Base-by-base conservation (phyloP, 2,329 filamentous ascomycete genomes). In the Aureobasidium mangrovei region DNA sequence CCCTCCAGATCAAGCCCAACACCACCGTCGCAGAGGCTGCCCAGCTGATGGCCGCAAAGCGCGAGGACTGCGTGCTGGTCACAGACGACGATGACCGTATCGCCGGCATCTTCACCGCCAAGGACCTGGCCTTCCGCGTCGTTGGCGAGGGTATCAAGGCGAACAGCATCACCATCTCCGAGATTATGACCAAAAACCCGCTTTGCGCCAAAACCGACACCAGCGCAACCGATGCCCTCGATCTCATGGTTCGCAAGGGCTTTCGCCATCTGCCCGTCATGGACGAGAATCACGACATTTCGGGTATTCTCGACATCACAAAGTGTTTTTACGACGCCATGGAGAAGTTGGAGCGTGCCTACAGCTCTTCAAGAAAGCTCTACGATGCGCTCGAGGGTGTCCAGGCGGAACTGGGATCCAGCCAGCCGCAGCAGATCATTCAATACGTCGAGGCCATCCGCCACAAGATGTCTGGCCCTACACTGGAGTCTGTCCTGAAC, bases 241-340 rank as follows among this genome's bases (percentile, higher is more conserved):
- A 98, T 71, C 79, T 97, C 56, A 98, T 98, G 93, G 93, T 98
- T 55, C 82, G 91, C 63, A 97, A 97, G 74, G 93, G 93, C 18
- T 98, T 98, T 77, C 84, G 93, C 63, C 93, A 98, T 75, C 72
- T 98, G 67, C 93, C 93, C 3, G 93, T 98, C 61, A 98, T 98
- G 93, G 93, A 98, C 72, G 93, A 98, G 76, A 97, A 98, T 71
- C 93, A 98, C 72, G 91, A 98, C 67, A 98, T 98, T 59, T 95
- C 91, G 6, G 93, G 93, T 76, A 91, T 98, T 61, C 77, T 98
- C 53, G 93, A 98, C 71, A 98, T 98, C 64, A 98, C 93, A 55
- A 98, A 97, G 74, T 98, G 93, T 74, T 98, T 98, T 72, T 98
- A 98, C 73, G 93, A 98, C 73, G 93, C 93, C 41, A 98, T 98